Conservation (phyloP, 225 moss, liverwort and hornwort species). For the Polytrichum formosum region DNA sequence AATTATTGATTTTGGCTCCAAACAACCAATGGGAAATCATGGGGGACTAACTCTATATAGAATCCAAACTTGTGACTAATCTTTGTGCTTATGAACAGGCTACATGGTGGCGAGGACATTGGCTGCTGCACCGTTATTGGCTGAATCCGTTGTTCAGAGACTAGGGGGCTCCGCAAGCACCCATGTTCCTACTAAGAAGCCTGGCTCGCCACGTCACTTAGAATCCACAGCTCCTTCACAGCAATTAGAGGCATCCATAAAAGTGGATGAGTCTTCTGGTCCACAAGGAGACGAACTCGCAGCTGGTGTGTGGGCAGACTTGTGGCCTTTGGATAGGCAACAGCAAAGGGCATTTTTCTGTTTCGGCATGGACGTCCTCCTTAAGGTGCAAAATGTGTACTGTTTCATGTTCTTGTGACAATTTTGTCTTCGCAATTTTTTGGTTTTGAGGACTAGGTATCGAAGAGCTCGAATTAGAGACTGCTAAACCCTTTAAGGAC, state of each 20-base stretch:
- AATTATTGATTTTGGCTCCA: too few species aligned
- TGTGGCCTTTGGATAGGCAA: conserved; percentile 89
- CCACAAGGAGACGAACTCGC: conserved; percentile 65
- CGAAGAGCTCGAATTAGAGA: too few species aligned
- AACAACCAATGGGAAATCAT: too few species aligned
- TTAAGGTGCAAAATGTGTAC: conserved; percentile 52
- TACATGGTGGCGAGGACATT: conserved; percentile 68
- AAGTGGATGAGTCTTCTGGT: conserved; percentile 13
- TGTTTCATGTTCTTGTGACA: too few species aligned
- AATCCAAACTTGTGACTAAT: not conserved
- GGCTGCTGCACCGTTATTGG: conserved; percentile 49
- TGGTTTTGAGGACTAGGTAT: too few species aligned
- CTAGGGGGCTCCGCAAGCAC: conserved; percentile 56
- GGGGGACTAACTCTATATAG: too few species aligned
- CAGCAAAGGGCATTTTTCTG: conserved; percentile 95
- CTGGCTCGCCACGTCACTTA: conserved; percentile 3
- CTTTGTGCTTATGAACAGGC: conserved; percentile 16
- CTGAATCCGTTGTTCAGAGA: conserved; percentile 62
- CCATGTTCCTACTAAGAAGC: conserved; percentile 17
- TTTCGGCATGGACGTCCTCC: conserved; percentile 98
- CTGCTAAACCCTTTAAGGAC: too few species aligned
- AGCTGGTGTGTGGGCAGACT: conserved; percentile 90
- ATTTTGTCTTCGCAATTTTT: too few species aligned
- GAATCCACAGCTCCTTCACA: not conserved
- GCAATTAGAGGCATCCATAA: not conserved